Base-by-base conservation (phyloP, 805 yeast genomes). In the Danielozyma ontarioensis region DNA sequence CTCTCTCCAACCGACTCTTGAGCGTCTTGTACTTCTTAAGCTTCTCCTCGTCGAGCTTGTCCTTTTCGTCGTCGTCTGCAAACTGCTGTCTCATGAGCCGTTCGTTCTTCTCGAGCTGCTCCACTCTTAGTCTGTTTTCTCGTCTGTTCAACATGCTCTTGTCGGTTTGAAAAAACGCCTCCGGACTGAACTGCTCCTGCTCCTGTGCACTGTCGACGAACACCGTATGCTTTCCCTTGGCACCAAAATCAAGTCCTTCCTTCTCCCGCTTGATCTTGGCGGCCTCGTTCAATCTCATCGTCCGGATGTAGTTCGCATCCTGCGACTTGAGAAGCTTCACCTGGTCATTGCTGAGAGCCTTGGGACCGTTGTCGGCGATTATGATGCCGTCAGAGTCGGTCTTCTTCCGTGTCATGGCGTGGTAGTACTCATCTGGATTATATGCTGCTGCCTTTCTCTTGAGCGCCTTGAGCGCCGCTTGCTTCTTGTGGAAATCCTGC, bases 341-440 rank as follows among this genome's bases (percentile, higher is more conserved):
- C 50, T 90, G 95, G 35, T 81, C 96, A 31, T 72, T 72, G 6
- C 78, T 62, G 34, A 88, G 59, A 21, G 66, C 64, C 44, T 76
- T 83, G 17, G 68, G 72, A 13, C 76, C 83, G 40, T 95, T 69
- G 15, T 84, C 85, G 1, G 78, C 64, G 8, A 83, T 55, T 31
- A 83, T 50, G 6, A 84, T 69, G 1, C 97, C 97, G 8, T 72
- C 64, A 2, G 68, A 62, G 42, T 87, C 95, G 4, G 93, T 78
- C 48, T 70, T 72, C 39, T 70, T 67, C 11, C 72, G 68, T 21
- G 80, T 75, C 98, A 93, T 93, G 14, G 87, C 93, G 74, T 87
- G 96, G 59, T 90, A 88, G 64, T 83, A 93, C 59, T 93, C 98
- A 70, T 93, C 98, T 12, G 94, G 95, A 55, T 93, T 93, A 46